Evolutionary conservation across 1,284 basidiomycete genomes (phyloP), one percentile per base, ranked within the genome.

Genomic region (Rhodofomes roseus): DNA sequence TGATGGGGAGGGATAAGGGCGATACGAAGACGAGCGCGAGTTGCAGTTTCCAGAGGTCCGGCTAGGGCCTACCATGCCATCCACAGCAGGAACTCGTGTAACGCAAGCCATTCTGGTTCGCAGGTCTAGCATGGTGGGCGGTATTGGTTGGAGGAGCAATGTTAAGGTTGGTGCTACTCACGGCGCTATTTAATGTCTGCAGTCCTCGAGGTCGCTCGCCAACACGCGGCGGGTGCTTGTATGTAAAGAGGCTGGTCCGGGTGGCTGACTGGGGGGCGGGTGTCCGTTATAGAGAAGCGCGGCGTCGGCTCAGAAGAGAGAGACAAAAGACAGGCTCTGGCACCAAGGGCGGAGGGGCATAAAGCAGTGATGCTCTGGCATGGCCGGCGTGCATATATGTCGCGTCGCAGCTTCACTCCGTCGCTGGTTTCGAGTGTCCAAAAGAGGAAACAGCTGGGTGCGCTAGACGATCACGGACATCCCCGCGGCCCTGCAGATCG

Each of bases 221-320:
- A 25, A 37, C 50, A 52, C 50, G 50, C 50, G 50, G 50, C 50
- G 50, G 20, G 31, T 18, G 11, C 31, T 52, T 52, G 29, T 34
- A 34, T 52, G 50, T 52, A 37, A 37, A 52, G 50, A 52, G 50
- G 50, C 50, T 52, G 50, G 50, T 34, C 50, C 50, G 22, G 29
- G 50, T 22, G 50, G 50, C 50, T 52, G 50, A 52, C 50, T 22
- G 16, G 31, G 18, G 31, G 50, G 50, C 50, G 50, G 29, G 34
- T 36, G 20, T 20, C 18, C 20, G 50, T 34, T 37, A 37, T 20
- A 52, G 11, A 52, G 9, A 29, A 23, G 23, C 16, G 46, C 46
- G 46, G 12, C 25, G 46, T 27, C 11, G 8, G 20, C 50, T 52
- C 31, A 50, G 46, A 50, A 29, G 46, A 31, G 25, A 18, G 25